Percentiles rank a stretch among this genome's conserved stretches.
phyloP scores from a whole-genome alignment of 352 stramenopile species.

The Phytophthora ohioensis region DNA sequence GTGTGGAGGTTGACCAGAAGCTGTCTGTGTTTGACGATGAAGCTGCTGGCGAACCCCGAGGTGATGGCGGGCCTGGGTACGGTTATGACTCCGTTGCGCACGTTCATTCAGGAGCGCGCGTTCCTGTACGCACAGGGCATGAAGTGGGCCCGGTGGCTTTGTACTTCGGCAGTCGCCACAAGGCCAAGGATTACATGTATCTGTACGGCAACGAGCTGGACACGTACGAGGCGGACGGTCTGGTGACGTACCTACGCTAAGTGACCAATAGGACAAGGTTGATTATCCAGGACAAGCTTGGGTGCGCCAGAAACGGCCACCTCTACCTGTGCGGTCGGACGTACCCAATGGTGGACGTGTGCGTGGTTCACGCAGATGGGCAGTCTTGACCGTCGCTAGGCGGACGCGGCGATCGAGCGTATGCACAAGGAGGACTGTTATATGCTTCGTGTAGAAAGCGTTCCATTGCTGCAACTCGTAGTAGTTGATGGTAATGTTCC shows the following conservation, averaged over 20 bases:
- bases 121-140: slow-evolving; percentile 71
- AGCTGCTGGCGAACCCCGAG: slow-evolving; percentile 68
- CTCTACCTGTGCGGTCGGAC: slow-evolving; percentile 90
- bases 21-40: slow-evolving; percentile 83
- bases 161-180: slow-evolving; percentile 97
- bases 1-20: slow-evolving; percentile 56
- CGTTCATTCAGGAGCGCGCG: slow-evolving; percentile 91
- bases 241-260: slow-evolving; percentile 85
- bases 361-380: slow-evolving; percentile 65
- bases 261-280: slow-evolving; percentile 90
- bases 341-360: slow-evolving; percentile 81
- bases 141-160: slow-evolving; percentile 81
- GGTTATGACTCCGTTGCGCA: slow-evolving; percentile 91
- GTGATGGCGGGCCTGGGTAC: slow-evolving; percentile 91
- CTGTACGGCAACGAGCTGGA: slow-evolving; percentile 95
- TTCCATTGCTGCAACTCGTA: too few species aligned
- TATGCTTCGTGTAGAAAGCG: slow-evolving; percentile 86
- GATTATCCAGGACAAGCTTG: slow-evolving; percentile 91
- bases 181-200: slow-evolving; percentile 88
- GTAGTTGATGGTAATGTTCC: slow-evolving; percentile 40
- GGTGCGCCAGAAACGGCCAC: slow-evolving; percentile 76
- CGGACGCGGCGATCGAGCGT: slow-evolving; percentile 76
- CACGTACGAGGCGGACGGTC: slow-evolving; percentile 80
- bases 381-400: slow-evolving; percentile 67
- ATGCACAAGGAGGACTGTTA: slow-evolving; percentile 86